Evolutionary conservation across 805 yeast genomes (phyloP).

Genomic region (Kazachstania taianensis): DNA sequence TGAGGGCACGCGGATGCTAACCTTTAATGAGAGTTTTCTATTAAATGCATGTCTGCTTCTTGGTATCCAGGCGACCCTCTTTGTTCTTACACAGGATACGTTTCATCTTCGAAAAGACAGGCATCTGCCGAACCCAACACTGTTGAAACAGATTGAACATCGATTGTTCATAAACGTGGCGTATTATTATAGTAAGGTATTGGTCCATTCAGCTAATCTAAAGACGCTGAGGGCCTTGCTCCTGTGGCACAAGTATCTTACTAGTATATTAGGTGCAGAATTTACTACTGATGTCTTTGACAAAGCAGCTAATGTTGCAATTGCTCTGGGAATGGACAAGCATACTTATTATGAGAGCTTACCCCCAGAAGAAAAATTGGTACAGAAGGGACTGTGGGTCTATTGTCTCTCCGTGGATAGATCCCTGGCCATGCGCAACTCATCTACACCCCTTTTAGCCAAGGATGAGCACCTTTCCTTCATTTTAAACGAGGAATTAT

Average conservation of each 20-base stretch:
- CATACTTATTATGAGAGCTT: conserved; percentile 33
- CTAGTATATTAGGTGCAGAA: conserved; percentile 30
- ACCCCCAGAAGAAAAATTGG: conserved; percentile 28
- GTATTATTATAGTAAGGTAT: conserved; percentile 40
- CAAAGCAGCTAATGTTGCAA: conserved; percentile 40
- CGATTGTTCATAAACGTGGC: conserved; percentile 30
- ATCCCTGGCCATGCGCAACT: conserved; percentile 7
- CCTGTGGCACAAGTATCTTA: conserved; percentile 32
- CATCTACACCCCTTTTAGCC: conserved; percentile 9
- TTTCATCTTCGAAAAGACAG: conserved; percentile 7
- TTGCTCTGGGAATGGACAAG: conserved; percentile 46
- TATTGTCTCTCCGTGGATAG: conserved; percentile 20
- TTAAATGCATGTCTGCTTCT: conserved; percentile 10
- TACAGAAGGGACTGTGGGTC: conserved; percentile 38
- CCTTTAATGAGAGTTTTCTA: conserved; percentile 11
- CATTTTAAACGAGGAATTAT: too few species aligned
- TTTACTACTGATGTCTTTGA: conserved; percentile 33
- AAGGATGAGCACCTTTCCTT: conserved; percentile 8
- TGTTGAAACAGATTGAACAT: conserved; percentile 11
- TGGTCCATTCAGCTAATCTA: conserved; percentile 39
- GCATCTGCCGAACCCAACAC: conserved; percentile 9
- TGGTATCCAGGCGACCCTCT: conserved; percentile 8
- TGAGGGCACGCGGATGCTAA: conserved; percentile 3
- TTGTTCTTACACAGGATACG: conserved; percentile 5
- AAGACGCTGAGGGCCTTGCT: conserved; percentile 42